Evolutionary conservation across 2,329 filamentous ascomycete species (phyloP).

Genomic region (Chaetomium sp.): DNA sequence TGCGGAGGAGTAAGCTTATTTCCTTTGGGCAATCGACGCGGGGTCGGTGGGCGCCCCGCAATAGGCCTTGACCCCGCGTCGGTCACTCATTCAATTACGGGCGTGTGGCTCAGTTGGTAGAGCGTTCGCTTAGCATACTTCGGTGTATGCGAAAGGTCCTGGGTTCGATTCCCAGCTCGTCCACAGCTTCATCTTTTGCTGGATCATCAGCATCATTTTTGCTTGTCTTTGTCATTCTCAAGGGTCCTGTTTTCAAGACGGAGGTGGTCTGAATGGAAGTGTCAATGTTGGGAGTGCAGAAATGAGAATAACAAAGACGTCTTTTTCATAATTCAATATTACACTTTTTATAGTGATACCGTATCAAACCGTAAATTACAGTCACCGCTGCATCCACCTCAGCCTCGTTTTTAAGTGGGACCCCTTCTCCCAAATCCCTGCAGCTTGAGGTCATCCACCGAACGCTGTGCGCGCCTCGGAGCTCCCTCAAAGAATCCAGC

Average conservation of each 20-base stretch:
- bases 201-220: background rate
- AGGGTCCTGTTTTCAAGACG: background rate
- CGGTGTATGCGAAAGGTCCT: conserved; percentile 36
- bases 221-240: background rate
- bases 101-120: conserved; percentile 38
- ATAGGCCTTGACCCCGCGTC: background rate
- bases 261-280: background rate
- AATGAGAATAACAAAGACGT: background rate
- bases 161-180: conserved; percentile 38
- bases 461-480: background rate
- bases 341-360: too few relatives aligned
- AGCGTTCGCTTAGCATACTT: conserved; percentile 37
- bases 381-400: background rate
- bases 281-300: background rate
- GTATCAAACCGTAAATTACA: background rate
- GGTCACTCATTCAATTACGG: conserved; percentile 15
- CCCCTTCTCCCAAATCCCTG: background rate
- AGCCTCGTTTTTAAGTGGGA: background rate
- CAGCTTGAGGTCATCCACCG: conserved; percentile 19
- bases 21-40: background rate
- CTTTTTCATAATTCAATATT: conserved; percentile 1
- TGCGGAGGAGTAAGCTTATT: background rate
- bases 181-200: conserved; percentile 19
- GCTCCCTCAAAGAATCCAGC: conserved; percentile 5
- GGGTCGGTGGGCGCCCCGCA: background rate